Evolutionary conservation across 805 yeast genomes (phyloP).

Genomic region (Teunomyces aglyptinius): DNA sequence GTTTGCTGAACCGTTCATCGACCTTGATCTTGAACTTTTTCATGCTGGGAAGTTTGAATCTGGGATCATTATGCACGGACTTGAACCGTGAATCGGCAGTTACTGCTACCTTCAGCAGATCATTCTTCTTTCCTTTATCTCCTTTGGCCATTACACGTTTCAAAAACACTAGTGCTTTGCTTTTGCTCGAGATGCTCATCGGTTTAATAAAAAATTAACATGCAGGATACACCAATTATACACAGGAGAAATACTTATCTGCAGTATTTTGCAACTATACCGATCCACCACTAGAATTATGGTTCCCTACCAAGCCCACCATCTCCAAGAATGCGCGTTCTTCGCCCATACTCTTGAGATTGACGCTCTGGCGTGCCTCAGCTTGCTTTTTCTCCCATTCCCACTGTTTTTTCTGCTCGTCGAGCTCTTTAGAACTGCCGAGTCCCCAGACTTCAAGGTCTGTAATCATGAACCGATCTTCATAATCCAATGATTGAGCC

Average conservation of each 20-base stretch:
- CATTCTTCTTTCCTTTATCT: slow-evolving; percentile 6
- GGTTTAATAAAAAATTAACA: not conserved
- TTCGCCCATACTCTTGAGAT: slow-evolving; percentile 66
- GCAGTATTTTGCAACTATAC: slow-evolving; percentile 21
- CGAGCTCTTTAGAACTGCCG: slow-evolving; percentile 75
- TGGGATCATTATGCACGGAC: slow-evolving; percentile 79
- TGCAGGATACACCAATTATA: not conserved
- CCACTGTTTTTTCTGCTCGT: slow-evolving; percentile 75
- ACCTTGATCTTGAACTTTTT: slow-evolving; percentile 71
- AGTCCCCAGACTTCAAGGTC: slow-evolving; percentile 92
- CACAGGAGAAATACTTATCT: not conserved
- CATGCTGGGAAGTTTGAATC: slow-evolving; percentile 73
- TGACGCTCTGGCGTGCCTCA: slow-evolving; percentile 68
- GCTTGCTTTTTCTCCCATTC: slow-evolving; percentile 93
- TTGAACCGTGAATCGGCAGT: slow-evolving; percentile 75
- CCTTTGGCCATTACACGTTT: slow-evolving; percentile 6
- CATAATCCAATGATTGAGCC: slow-evolving; percentile 40
- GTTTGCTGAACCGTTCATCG: slow-evolving; percentile 79
- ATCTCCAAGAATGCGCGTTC: slow-evolving; percentile 83
- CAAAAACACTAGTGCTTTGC: not conserved
- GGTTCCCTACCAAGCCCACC: slow-evolving; percentile 63
- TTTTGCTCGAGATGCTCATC: not conserved
- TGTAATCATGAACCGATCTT: slow-evolving; percentile 66
- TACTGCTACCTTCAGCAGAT: slow-evolving; percentile 24
- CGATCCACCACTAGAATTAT: slow-evolving; percentile 47